Conservation (phyloP, 2,329 filamentous ascomycete genomes). For the Pyrenochaeta sp. region DNA sequence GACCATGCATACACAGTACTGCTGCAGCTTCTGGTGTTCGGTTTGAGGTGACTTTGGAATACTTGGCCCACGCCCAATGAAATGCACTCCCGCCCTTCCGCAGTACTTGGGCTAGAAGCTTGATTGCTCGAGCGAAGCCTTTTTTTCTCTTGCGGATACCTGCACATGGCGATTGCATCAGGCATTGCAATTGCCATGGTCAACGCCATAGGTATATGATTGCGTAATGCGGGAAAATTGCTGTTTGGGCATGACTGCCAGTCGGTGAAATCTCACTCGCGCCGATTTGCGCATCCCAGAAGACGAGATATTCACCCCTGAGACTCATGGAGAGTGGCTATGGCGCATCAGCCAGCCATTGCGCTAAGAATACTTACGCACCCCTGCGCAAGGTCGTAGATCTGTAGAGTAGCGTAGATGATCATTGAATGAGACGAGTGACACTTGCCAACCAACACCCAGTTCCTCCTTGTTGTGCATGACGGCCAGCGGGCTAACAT, state of each 20-base stretch:
- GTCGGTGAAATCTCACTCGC: background rate
- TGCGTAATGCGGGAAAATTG: background rate
- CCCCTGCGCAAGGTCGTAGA: background rate
- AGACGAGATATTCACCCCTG: background rate
- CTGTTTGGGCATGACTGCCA: too few species aligned
- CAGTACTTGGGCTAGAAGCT: background rate
- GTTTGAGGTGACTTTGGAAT: background rate
- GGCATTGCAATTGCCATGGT: background rate
- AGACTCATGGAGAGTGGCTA: constrained; percentile 1
- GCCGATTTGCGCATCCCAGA: background rate
- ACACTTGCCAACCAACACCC: background rate
- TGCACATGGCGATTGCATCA: background rate
- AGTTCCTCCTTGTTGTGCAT: background rate
- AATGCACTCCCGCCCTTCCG: background rate
- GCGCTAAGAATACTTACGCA: background rate
- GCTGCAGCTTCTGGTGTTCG: background rate
- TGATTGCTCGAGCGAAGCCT: background rate
- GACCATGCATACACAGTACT: background rate
- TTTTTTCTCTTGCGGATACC: too few species aligned
- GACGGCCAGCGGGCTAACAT: background rate
- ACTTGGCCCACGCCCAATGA: too few species aligned
- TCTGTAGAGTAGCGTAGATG: background rate
- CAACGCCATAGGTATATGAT: background rate
- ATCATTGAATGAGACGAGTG: background rate
- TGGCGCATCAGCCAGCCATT: constrained; percentile 3